Evolutionary conservation across 2,329 filamentous ascomycete species (phyloP), one percentile per base, ranked within the genome.

Genomic region (Rhynchosporium secalis): DNA sequence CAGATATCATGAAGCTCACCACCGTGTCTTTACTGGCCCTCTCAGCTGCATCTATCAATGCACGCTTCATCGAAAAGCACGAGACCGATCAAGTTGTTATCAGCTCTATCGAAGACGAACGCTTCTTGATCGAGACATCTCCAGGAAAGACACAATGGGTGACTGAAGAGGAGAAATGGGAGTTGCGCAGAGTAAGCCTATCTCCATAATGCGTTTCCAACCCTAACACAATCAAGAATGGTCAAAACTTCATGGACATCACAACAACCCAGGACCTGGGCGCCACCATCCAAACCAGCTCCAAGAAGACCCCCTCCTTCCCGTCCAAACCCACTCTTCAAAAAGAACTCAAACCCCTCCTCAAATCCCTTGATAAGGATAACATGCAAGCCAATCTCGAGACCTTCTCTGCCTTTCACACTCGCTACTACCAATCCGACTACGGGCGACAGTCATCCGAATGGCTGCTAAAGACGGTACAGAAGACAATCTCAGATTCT

Each of bases 81-180:
- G 83, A 87, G 70, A 72, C 68, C 62, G 76, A 84, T 69, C 79
- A 79, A 66, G 76, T 85, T 65, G 76, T 81, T 62, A 78, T 85
- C 61, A 76, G 74, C 29, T 66, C 72, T 20, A 69, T 76, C 65
- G 65, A 73, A 2, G 65, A 72, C 43, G 83, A 88, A 71, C 81
- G 81, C 69, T 95, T 84, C 75, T 81, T 96, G 52, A 87, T 99
- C 66, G 93, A 98, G 79, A 81, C 95, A 31, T 83, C 85, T n/a
- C 92, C 92, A 3, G 92, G 90, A 61, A 83, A 94, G 74, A 93
- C 88, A 29, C 80, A 83, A 81, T 95, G 91, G 90, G 88, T 97
- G 38, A 96, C 91, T 0, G 94, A 98, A 72, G 91, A 96, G 41
- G 87, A 97, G 79, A 99, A 98, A 78, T 97, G 94, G 92, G 87